Conservation (phyloP, 2,329 filamentous ascomycete genomes). For the Apiospora koreana region DNA sequence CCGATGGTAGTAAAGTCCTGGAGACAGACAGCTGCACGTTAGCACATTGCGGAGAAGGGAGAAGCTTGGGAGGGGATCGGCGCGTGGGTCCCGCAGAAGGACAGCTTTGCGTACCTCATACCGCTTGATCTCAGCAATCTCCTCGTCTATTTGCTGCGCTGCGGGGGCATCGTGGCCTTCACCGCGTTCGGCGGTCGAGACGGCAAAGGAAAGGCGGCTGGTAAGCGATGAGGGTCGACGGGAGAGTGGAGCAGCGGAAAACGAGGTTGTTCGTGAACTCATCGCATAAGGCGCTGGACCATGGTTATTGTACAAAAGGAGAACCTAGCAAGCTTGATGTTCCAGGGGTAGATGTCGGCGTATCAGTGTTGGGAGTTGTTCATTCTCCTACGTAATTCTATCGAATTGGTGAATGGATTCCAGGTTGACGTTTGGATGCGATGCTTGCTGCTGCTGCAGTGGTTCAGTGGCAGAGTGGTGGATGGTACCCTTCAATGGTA, state of each 20-base stretch:
- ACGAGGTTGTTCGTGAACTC: constrained; percentile 56
- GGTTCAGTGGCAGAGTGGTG: background rate
- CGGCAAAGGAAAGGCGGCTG: constrained; percentile 67
- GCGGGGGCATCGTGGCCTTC: constrained; percentile 54
- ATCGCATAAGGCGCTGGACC: constrained; percentile 42
- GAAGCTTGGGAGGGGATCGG: background rate
- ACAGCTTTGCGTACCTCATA: constrained; percentile 66
- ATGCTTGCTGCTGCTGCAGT: no score
- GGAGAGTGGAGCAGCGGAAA: constrained; percentile 46
- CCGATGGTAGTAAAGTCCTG: constrained; percentile 93
- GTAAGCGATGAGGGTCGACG: constrained; percentile 56
- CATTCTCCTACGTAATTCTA: constrained; percentile 8
- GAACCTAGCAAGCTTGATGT: background rate
- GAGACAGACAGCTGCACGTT: constrained; percentile 13
- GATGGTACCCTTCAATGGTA: background rate
- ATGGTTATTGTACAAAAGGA: constrained; percentile 32
- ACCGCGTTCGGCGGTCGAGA: constrained; percentile 66
- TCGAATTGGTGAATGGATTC: constrained; percentile 3
- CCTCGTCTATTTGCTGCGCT: constrained; percentile 80
- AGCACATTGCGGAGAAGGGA: constrained; percentile 6
- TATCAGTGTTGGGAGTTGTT: background rate
- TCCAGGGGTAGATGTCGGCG: background rate
- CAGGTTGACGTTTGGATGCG: background rate
- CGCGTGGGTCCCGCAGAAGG: background rate
- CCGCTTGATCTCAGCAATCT: constrained; percentile 96